Base-by-base conservation (phyloP, 768 basidiomycete genomes). In the Rhizopogon vesiculosus region DNA sequence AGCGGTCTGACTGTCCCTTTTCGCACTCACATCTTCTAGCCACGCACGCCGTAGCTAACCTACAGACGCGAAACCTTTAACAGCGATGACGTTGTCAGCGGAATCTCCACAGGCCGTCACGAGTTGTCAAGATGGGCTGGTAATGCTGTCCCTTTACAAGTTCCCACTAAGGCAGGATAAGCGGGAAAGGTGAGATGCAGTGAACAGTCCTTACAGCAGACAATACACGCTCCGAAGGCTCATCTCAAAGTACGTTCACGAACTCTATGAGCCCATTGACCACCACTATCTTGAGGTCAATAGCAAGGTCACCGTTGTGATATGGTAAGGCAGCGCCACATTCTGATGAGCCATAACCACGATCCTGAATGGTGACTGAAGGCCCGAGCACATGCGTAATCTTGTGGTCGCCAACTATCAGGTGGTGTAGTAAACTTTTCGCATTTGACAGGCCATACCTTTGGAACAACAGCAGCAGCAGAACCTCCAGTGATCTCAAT, bases 31-130 rank as follows among this genome's bases (percentile, higher is more conserved):
- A n/a, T n/a, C n/a, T n/a, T n/a, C n/a, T n/a, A n/a, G n/a, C n/a
- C n/a, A n/a, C n/a, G n/a, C n/a, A n/a, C n/a, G n/a, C n/a, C n/a
- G n/a, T n/a, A n/a, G n/a, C n/a, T n/a, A n/a, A n/a, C n/a, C n/a
- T n/a, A n/a, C n/a, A n/a, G 58, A 55, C 6, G 41, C 50, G 31
- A 59, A 59, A 15, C 58, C 58, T n/a, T 50, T 42, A 7, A 59
- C 31, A 10, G 39, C 45, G n/a, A 56, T 40, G 16, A 59, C 35
- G 19, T 59, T 55, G 1, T 45, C 55, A 7, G 3, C 56, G 50
- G 12, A 56, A 59, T 19, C 51, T 43, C 58, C 58, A 59, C 22
- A 59, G n/a, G 9, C 55, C 58, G 53, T 59, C 48, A 10, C 51
- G 56, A 19, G 58, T 53, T 5, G 58, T 59, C 18, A 53, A 19